Evolutionary conservation across 2,329 filamentous ascomycete genomes (phyloP).

Genomic region (Nigrospora oryzae): DNA sequence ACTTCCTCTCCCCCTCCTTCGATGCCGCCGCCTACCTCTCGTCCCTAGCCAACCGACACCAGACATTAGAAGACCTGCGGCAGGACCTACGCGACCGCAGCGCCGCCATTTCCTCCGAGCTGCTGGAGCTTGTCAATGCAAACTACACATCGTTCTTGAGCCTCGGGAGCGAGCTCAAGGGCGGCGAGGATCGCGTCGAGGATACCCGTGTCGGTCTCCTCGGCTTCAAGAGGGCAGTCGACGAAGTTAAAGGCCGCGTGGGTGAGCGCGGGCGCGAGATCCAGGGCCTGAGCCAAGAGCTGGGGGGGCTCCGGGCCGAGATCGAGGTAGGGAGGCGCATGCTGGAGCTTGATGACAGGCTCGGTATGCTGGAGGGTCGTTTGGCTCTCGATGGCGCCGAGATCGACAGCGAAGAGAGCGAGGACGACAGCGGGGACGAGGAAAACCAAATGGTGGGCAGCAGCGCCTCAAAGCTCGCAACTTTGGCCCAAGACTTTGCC

Average conservation of each 20-base stretch:
- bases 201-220: slow-evolving; percentile 81
- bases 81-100: slow-evolving; percentile 76
- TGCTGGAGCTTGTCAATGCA: slow-evolving; percentile 88
- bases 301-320: slow-evolving; percentile 52
- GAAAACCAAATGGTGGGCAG: slow-evolving; percentile 30
- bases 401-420: slow-evolving; percentile 28
- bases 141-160: slow-evolving; percentile 91
- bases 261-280: slow-evolving; percentile 56
- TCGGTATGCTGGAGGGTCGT: slow-evolving; percentile 54
- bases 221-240: slow-evolving; percentile 76
- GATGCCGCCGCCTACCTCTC: slow-evolving; percentile 74
- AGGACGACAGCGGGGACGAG: slow-evolving; percentile 21
- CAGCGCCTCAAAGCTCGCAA: slow-evolving; percentile 36
- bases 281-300: slow-evolving; percentile 52
- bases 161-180: slow-evolving; percentile 70
- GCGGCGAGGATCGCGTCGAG: slow-evolving; percentile 86
- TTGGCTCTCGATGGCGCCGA: slow-evolving; percentile 44
- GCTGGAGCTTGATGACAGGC: slow-evolving; percentile 57
- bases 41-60: slow-evolving; percentile 76
- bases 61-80: slow-evolving; percentile 90
- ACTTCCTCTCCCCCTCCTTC: slow-evolving; percentile 74
- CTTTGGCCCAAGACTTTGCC: slow-evolving; percentile 36
- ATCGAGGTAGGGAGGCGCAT: slow-evolving; percentile 55
- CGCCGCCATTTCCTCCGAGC: slow-evolving; percentile 71
- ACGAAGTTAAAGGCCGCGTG: slow-evolving; percentile 62